Percentiles rank a stretch among this genome's conserved stretches.
Conservation (phyloP, 2,329 filamentous ascomycete genomes). For the Neonectria faginata region DNA sequence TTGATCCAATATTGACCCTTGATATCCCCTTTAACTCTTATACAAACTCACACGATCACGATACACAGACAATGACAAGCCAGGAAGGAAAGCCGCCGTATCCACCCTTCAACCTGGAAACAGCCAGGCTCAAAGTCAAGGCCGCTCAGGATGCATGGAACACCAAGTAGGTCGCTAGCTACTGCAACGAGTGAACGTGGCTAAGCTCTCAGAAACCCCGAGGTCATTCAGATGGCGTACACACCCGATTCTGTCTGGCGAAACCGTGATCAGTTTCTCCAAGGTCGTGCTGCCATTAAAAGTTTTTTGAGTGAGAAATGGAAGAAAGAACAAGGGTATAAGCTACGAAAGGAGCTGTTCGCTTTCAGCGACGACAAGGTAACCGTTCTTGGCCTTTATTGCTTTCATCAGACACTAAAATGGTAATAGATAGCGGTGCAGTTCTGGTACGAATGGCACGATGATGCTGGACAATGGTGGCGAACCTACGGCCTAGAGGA, state of each 20-base stretch:
- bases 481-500: slow-evolving; percentile 88
- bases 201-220: slow-evolving; percentile 53
- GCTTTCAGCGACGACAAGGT: slow-evolving; percentile 76
- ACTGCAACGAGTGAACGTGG: too few relatives aligned
- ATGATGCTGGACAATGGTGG: slow-evolving; percentile 80
- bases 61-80: background rate
- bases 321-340: slow-evolving; percentile 77
- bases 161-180: slow-evolving; percentile 65
- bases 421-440: slow-evolving; percentile 78
- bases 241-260: slow-evolving; percentile 83
- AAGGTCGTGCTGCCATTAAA: slow-evolving; percentile 75
- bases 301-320: slow-evolving; percentile 79
- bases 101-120: slow-evolving; percentile 81
- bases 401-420: background rate
- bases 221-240: slow-evolving; percentile 76
- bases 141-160: slow-evolving; percentile 88
- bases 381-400: background rate
- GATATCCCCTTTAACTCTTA: too few relatives aligned
- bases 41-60: too few relatives aligned
- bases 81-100: slow-evolving; percentile 54
- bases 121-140: slow-evolving; percentile 82
- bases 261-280: slow-evolving; percentile 78
- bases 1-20: too few relatives aligned
- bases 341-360: slow-evolving; percentile 86
- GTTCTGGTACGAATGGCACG: slow-evolving; percentile 89